Evolutionary conservation across 2,329 filamentous ascomycete genomes (phyloP).

Genomic region (Fusarium aywerte): DNA sequence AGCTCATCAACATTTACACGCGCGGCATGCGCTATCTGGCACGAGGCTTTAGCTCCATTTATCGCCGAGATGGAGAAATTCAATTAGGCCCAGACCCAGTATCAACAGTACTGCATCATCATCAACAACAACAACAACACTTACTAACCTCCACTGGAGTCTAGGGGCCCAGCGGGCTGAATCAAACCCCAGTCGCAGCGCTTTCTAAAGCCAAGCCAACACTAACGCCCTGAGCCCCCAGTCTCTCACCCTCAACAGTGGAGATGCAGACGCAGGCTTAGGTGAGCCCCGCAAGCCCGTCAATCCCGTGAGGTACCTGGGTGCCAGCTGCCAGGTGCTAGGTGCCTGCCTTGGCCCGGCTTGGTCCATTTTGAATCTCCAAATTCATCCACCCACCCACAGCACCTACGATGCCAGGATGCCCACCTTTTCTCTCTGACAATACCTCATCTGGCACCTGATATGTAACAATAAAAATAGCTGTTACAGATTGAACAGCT

Average conservation of each 20-base stretch:
- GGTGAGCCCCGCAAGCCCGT: neutral
- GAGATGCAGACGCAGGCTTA: neutral
- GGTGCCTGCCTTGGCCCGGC: slow-evolving; percentile 5
- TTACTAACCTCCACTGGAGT: slow-evolving; percentile 15
- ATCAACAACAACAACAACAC: neutral
- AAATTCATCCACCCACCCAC: neutral
- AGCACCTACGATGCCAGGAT: slow-evolving; percentile 1
- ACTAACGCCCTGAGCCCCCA: slow-evolving; percentile 11
- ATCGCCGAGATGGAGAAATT: neutral
- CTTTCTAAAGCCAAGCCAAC: slow-evolving; percentile 34
- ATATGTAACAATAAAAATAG: slow-evolving; percentile 14
- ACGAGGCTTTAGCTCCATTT: slow-evolving; percentile 25
- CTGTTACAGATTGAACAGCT: slow-evolving; percentile 17
- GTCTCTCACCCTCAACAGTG: slow-evolving; percentile 2
- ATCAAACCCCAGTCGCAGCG: slow-evolving; percentile 37
- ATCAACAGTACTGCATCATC: neutral
- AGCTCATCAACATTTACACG: too few relatives aligned
- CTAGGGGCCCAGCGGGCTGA: slow-evolving; percentile 32
- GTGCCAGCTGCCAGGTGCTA: slow-evolving; percentile 3
- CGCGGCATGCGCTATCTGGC: neutral
- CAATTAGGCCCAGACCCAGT: neutral
- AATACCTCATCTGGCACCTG: slow-evolving; percentile 30
- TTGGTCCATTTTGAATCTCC: slow-evolving; percentile 25
- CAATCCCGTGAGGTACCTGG: neutral
- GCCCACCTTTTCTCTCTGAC: slow-evolving; percentile 11